phyloP scores from a whole-genome alignment of 805 yeast genomes.

The Teunomyces aglyptinius region DNA sequence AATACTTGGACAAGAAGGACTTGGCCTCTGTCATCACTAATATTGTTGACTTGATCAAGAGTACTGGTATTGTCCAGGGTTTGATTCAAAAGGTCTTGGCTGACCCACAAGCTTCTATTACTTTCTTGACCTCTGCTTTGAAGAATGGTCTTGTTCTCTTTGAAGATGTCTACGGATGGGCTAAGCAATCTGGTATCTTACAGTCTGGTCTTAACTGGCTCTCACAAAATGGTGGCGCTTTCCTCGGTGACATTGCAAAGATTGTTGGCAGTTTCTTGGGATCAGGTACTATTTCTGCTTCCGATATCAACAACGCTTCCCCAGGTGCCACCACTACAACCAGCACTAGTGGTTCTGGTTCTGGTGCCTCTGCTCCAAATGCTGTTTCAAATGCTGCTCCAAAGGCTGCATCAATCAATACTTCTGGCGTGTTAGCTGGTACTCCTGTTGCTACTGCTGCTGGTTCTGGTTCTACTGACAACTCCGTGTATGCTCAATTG shows the following conservation, averaged over 20 bases:
- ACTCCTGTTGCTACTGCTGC: slow-evolving; percentile 11
- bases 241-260: slow-evolving; percentile 20
- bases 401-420: slow-evolving; percentile 8
- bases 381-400: slow-evolving; percentile 9
- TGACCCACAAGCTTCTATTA: slow-evolving; percentile 35
- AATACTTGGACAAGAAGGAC: slow-evolving; percentile 38
- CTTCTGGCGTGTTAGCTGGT: slow-evolving; percentile 9
- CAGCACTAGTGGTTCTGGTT: slow-evolving; percentile 12
- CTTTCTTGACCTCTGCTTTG: slow-evolving; percentile 32
- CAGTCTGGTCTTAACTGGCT: slow-evolving; percentile 23
- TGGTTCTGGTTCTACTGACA: slow-evolving; percentile 3
- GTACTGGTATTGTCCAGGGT: slow-evolving; percentile 32
- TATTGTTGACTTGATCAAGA: slow-evolving; percentile 28
- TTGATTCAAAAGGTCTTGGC: slow-evolving; percentile 34
- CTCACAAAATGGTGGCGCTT: slow-evolving; percentile 25
- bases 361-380: slow-evolving; percentile 13
- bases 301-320: slow-evolving; percentile 15
- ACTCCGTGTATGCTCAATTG: slow-evolving; percentile 10
- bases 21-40: slow-evolving; percentile 23
- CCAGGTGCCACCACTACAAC: slow-evolving; percentile 14
- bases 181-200: slow-evolving; percentile 36
- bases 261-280: slow-evolving; percentile 27
- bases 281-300: slow-evolving; percentile 23
- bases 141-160: slow-evolving; percentile 31
- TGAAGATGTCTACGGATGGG: slow-evolving; percentile 37